phyloP scores from a whole-genome alignment of 2,329 filamentous ascomycete genomes.

The Herpotrichia juniperi region DNA sequence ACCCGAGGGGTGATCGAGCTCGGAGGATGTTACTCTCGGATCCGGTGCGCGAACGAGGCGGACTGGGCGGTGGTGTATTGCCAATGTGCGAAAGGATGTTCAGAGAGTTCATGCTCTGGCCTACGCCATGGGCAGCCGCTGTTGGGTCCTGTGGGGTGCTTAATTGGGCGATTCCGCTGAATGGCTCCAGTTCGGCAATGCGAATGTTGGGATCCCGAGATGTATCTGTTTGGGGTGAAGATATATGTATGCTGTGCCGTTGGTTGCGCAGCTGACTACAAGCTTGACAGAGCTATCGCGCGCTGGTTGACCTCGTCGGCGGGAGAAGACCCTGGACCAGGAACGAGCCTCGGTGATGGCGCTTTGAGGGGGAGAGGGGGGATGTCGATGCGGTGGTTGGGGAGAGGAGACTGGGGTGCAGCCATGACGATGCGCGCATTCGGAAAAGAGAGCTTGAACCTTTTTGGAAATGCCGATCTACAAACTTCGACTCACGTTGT shows the following conservation, averaged over 20 bases:
- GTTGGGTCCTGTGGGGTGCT: background rate
- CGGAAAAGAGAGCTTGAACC: background rate
- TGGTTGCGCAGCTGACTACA: background rate
- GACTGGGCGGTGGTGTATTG: slow-evolving; percentile 58
- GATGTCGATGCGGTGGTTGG: slow-evolving; percentile 1
- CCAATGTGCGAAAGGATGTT: slow-evolving; percentile 86
- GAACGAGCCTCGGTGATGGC: slow-evolving; percentile 15
- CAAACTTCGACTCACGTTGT: slow-evolving; percentile 3
- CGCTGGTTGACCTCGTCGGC: background rate
- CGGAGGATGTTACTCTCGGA: slow-evolving; percentile 56
- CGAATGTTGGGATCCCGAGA: slow-evolving; percentile 3
- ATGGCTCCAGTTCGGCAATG: background rate
- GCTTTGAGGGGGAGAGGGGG: background rate
- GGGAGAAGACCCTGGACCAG: slow-evolving; percentile 14
- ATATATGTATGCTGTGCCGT: background rate
- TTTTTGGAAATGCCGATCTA: background rate
- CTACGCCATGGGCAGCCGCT: slow-evolving; percentile 50
- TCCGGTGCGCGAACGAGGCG: slow-evolving; percentile 59
- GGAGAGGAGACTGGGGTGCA: background rate
- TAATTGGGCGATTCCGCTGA: background rate
- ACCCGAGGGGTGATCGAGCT: slow-evolving; percentile 30
- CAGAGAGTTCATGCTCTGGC: slow-evolving; percentile 89
- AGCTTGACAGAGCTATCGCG: background rate
- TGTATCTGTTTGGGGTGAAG: background rate
- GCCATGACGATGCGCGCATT: slow-evolving; percentile 7